Evolutionary conservation across 2,329 filamentous ascomycete genomes (phyloP), one percentile per base, ranked within the genome.

Genomic region (Aureobasidium sp.): DNA sequence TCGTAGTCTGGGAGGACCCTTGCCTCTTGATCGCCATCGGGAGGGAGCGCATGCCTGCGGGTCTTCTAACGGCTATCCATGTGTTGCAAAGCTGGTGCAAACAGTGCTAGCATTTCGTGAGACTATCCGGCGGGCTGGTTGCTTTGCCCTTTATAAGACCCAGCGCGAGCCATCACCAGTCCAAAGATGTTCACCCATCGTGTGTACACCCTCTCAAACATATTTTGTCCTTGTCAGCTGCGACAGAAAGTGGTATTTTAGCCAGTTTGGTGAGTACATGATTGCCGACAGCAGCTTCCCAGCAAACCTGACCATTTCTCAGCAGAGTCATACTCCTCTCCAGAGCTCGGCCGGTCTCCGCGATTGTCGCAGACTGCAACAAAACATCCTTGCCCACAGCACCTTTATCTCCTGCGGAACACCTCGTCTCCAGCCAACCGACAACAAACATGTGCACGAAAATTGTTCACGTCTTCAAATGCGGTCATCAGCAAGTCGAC

Each of bases 391-490:
- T 45, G 53, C 39, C 53, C 34, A 31, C 29, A 45, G 27, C 27
- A 25, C 53, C 41, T 11, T 31, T n/a, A 27, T 45, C 25, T 27
- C 27, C 27, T 25, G 44, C 25, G 36, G 41, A 31, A 31, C 31
- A 36, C 11, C 48, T 37, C 42, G 5, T 39, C 20, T 39, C 55
- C 25, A 31, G 22, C 42, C 29, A 48, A 22, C 20, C 31, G 45
- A 41, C 41, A 31, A 41, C 49, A 68, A 52, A 48, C 44, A 80
- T 79, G 77, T 80, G 78, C 70, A 78, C 74, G 63, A 72, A 76
- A 68, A 73, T 80, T 66, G 73, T 78, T 66, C 78, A 79, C 72
- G 69, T 70, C 60, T 80, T 79, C 70, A 71, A 73, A 67, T 80
- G 78, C 69, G 76, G 75, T 67, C 78, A 80, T 68, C 71, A 73